Conservation (phyloP, 768 basidiomycete species). For the Hydnum rufescens region DNA sequence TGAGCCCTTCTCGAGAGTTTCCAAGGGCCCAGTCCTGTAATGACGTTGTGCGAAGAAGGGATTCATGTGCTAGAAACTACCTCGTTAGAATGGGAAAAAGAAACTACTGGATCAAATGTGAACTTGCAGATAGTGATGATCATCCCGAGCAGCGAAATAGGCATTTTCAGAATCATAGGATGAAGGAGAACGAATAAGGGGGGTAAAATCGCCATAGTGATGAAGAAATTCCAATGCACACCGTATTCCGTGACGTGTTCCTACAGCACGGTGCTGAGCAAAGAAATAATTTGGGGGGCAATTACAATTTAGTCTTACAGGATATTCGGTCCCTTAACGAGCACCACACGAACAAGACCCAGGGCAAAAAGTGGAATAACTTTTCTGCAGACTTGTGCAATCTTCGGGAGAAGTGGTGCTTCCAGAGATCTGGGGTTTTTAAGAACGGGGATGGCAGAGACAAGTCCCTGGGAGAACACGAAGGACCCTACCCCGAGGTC, state of each 20-base stretch:
- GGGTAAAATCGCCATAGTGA: constrained; percentile 71
- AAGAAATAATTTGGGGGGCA: background rate
- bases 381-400: constrained; percentile 33
- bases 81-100: background rate
- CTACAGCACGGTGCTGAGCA: constrained; percentile 19
- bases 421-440: constrained; percentile 37
- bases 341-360: constrained; percentile 54
- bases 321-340: constrained; percentile 89
- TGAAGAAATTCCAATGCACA: constrained; percentile 96
- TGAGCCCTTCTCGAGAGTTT: constrained; percentile 37
- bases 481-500: constrained; percentile 95
- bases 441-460: constrained; percentile 68
- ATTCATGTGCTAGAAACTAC: constrained; percentile 50
- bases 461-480: constrained; percentile 86
- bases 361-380: constrained; percentile 46
- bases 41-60: constrained; percentile 32
- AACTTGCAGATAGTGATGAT: constrained; percentile 29
- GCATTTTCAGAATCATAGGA: constrained; percentile 36
- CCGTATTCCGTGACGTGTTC: constrained; percentile 96
- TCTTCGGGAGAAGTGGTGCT: constrained; percentile 30
- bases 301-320: constrained; percentile 31
- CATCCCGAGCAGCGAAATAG: constrained; percentile 43
- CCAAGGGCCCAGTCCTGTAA: constrained; percentile 46
- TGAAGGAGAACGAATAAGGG: constrained; percentile 48
- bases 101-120: background rate